Evolutionary conservation across 208 protist species (phyloP).

Genomic region (Trichomonas gallinae): DNA sequence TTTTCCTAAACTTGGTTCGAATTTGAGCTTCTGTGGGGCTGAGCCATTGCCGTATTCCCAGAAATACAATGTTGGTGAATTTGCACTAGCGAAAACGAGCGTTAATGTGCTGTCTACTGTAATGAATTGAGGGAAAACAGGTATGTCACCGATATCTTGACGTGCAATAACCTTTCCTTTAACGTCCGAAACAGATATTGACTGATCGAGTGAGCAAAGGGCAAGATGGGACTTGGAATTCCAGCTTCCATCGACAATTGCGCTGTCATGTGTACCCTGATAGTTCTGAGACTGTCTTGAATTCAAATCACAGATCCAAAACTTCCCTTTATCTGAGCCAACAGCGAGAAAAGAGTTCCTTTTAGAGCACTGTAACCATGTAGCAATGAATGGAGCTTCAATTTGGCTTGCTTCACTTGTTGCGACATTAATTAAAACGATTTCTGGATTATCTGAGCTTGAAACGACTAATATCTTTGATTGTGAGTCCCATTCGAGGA

Average conservation of each 20-base stretch:
- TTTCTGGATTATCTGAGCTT: background rate
- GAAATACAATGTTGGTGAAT: background rate
- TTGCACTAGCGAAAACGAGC: background rate
- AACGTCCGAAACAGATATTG: background rate
- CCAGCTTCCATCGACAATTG: background rate
- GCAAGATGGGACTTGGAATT: background rate
- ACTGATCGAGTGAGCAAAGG: background rate
- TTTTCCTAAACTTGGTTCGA: background rate
- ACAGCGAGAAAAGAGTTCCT: background rate
- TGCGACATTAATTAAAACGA: background rate
- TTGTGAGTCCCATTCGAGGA: background rate
- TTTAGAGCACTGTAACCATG: background rate
- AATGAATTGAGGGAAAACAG: slow-evolving; percentile 4
- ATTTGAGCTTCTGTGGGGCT: background rate
- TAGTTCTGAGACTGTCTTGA: background rate
- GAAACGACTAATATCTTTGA: background rate
- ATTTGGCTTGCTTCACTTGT: background rate
- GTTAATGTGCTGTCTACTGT: background rate
- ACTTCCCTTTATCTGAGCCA: slow-evolving; percentile 3
- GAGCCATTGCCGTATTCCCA: background rate
- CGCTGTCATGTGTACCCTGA: background rate
- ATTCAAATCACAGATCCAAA: slow-evolving; percentile 15
- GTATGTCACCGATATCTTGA: background rate
- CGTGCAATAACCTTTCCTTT: background rate
- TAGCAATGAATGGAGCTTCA: background rate